Conservation (phyloP, 345 rosid genomes). For the Pugionium cornutum region DNA sequence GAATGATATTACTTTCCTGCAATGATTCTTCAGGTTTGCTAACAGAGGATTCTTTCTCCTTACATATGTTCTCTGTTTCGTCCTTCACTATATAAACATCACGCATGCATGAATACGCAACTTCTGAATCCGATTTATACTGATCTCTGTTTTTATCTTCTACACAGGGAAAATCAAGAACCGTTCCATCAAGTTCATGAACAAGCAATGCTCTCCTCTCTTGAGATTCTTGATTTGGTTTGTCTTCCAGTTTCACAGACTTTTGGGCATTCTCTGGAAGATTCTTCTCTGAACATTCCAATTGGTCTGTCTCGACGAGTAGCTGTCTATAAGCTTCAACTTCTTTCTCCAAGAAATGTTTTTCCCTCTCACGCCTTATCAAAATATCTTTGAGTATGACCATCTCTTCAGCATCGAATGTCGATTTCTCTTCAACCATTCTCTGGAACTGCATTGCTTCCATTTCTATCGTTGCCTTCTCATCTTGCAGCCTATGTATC, state of each 20-base stretch:
- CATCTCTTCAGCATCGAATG: conserved; percentile 75
- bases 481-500: conserved; percentile 69
- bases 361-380: conserved; percentile 68
- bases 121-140: conserved; percentile 41
- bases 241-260: conserved; percentile 16
- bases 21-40: conserved; percentile 20
- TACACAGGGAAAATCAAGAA: conserved; percentile 29
- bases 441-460: conserved; percentile 76
- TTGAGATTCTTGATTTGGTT: conserved; percentile 33
- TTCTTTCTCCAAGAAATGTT: conserved; percentile 73
- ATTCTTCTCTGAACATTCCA: conserved; percentile 30
- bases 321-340: conserved; percentile 58
- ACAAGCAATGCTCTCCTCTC: conserved; percentile 45
- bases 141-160: conserved; percentile 18
- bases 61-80: conserved; percentile 33
- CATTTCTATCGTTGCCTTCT: conserved; percentile 66
- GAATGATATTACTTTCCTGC: conserved; percentile 42
- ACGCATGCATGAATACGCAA: conserved; percentile 27
- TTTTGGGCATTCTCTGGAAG: conserved; percentile 10
- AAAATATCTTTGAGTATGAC: conserved; percentile 73
- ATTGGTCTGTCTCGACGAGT: conserved; percentile 42
- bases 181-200: conserved; percentile 47
- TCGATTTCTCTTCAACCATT: conserved; percentile 75
- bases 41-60: conserved; percentile 35
- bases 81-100: conserved; percentile 45